Evolutionary conservation across 345 rosid species (phyloP), one percentile per base, ranked within the genome.

Genomic region (Orychophragmus violaceus): DNA sequence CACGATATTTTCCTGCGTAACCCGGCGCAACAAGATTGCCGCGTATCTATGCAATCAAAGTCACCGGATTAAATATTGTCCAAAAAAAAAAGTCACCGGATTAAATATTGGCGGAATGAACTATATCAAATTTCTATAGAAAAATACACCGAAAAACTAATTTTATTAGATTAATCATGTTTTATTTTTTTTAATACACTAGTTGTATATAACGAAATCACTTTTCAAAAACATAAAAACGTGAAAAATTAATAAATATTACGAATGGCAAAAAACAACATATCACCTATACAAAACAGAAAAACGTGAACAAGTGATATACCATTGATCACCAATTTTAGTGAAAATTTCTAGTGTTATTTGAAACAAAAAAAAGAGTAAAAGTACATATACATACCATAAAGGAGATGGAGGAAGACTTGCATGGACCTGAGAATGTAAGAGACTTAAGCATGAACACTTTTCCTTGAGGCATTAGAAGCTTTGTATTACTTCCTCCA

Each of bases 351-450:
- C 8, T 12, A 49, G 5, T 23, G 13, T 13, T 9, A 48, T 12
- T 14, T 41, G 21, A 41, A 41, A 41, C 48, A 41, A 41, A 46
- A 14, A 29, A 46, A 19, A 45, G 48, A 17, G 48, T 42, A 16
- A 22, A 19, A 19, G 30, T 35, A 27, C 25, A 36, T 33, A n/a
- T 35, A 32, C 18, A 11, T 77, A 88, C 90, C 93, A 29, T 35
- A 29, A 89, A 19, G 35, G 41, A 30, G 54, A 68, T 55, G 17
- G 55, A 53, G 44, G 58, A 51, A 49, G 87, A 66, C 48, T 59
- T 70, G 82, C 90, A 86, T 56, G 92, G 96, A 52, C 90, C 90
- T 6, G 5, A 5, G 69, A 86, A 89, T 4, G 12, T 10, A 30
- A 78, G 23, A n/a, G 87, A 87, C 16, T 68, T 69, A 45, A 89